A percentile compares a stretch with the other conserved stretches of the same genome.
phyloP scores from a whole-genome alignment of 805 yeast species.

The Ogataea neopini region DNA sequence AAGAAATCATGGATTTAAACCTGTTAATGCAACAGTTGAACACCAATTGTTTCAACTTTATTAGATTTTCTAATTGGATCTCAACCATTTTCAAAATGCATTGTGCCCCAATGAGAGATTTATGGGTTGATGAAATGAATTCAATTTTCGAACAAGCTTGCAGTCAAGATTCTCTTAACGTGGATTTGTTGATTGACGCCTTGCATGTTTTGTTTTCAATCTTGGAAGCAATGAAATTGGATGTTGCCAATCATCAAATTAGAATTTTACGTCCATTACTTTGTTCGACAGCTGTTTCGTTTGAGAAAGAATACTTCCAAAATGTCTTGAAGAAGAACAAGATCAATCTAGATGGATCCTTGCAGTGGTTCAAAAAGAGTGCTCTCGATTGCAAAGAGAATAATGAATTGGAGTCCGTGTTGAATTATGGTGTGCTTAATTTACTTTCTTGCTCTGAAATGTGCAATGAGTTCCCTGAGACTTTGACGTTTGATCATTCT shows the following conservation, averaged over 20 bases:
- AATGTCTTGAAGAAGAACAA: conserved; percentile 55
- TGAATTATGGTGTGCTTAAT: conserved; percentile 56
- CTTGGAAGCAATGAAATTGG: conserved; percentile 91
- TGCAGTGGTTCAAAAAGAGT: conserved; percentile 61
- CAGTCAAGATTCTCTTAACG: conserved; percentile 16
- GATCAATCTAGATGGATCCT: conserved; percentile 57
- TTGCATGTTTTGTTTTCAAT: conserved; percentile 76
- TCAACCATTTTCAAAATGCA: conserved; percentile 78
- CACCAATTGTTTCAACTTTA: conserved; percentile 72
- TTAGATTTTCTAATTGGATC: conserved; percentile 70
- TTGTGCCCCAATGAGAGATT: conserved; percentile 95
- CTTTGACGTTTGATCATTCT: conserved; percentile 82
- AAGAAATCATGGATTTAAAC: conserved; percentile 75
- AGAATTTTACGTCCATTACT: conserved; percentile 80
- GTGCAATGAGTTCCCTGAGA: conserved; percentile 80
- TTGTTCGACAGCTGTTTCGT: conserved; percentile 82
- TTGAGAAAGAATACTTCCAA: conserved; percentile 81
- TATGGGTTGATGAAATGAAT: conserved; percentile 85
- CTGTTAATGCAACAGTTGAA: conserved; percentile 72
- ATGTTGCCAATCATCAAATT: conserved; percentile 93
- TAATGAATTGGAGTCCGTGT: conserved; percentile 33
- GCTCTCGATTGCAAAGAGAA: conserved; percentile 21
- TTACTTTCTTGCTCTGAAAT: conserved; percentile 75
- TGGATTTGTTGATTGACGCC: conserved; percentile 65
- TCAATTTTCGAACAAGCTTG: conserved; percentile 51